Evolutionary conservation across 2,329 filamentous ascomycete genomes (phyloP).

Genomic region (Pestalotiopsis sp.): DNA sequence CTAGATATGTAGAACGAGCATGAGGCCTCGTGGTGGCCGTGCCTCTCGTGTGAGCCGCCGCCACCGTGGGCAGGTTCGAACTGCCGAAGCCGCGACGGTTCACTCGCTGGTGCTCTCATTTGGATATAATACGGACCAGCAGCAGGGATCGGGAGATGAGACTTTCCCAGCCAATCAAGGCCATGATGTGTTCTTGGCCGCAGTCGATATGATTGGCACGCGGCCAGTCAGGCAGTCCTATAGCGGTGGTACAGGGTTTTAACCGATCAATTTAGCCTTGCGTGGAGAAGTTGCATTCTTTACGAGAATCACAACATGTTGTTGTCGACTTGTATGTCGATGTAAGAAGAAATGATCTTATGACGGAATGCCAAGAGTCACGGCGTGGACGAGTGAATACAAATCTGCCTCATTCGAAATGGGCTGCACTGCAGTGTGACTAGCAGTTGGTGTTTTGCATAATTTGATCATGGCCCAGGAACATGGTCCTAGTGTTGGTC

Average conservation of each 20-base stretch:
- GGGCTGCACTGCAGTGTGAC: too few species aligned
- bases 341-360: background rate
- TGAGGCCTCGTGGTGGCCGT: background rate
- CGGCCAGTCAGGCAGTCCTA: background rate
- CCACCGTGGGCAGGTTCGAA: background rate
- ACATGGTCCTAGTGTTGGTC: too few species aligned
- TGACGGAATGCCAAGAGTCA: background rate
- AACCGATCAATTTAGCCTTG: constrained; percentile 3
- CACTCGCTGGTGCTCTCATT: background rate
- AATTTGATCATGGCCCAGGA: too few species aligned
- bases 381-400: too few species aligned
- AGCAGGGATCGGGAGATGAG: background rate
- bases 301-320: background rate
- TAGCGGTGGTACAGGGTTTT: background rate
- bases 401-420: too few species aligned
- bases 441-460: too few species aligned
- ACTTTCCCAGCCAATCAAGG: background rate
- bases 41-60: background rate
- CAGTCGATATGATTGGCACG: background rate
- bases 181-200: background rate
- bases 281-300: constrained; percentile 1
- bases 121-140: constrained; percentile 3
- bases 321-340: background rate
- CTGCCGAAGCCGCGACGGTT: background rate
- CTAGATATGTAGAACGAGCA: constrained; percentile 3